Base-by-base conservation (phyloP, 768 basidiomycete species). In the Melanogaster broomeanus region DNA sequence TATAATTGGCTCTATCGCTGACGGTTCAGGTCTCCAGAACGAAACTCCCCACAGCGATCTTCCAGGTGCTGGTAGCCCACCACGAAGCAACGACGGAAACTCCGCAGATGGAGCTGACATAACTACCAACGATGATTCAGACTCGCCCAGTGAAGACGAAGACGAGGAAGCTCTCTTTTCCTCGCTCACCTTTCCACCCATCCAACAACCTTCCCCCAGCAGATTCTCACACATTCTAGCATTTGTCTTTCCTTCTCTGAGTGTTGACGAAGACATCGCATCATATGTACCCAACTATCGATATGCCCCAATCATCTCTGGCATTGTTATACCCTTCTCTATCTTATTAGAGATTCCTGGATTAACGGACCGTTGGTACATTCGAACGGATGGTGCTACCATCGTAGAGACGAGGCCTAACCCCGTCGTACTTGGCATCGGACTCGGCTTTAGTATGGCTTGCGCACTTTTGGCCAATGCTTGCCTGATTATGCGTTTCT, bases 281-380 rank as follows among this genome's bases (percentile, higher is more conserved):
- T 49, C 61, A 27, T 78, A 74, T 49, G 61, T 78, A 27, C 83
- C 85, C 21, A 79, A 80, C 45, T 87, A 85, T 62, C 83, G 89
- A 16, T 72, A 72, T 45, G 68, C 82, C 5, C 87, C 87, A 0
- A 83, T 90, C 37, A 50, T 89, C 9, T 82, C 88, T 13, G 86
- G 85, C 18, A 74, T 87, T 35, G 64, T 84, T 53, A 81, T 88
- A 33, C 87, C 88, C 0, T 90, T 93, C 60, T 80, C 85, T 16
- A 87, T 92, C 43, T 75, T 93, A n/a, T 74, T 93, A 27, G 87
- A 88, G 59, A 88, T 93, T 25, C 91, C 91, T 1, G 86, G 87
- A 15, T 68, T 92, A 11, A 92, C 88, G 1, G 84, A 83, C 51
- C 77, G 79, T 46, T 89, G 88, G 89, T 89, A 84, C 55, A 77